These are phyloP conservation scores for Petunia axillaris DNA, from an alignment of 257 asterid genomes.

Conservation along the genomic window DNA sequence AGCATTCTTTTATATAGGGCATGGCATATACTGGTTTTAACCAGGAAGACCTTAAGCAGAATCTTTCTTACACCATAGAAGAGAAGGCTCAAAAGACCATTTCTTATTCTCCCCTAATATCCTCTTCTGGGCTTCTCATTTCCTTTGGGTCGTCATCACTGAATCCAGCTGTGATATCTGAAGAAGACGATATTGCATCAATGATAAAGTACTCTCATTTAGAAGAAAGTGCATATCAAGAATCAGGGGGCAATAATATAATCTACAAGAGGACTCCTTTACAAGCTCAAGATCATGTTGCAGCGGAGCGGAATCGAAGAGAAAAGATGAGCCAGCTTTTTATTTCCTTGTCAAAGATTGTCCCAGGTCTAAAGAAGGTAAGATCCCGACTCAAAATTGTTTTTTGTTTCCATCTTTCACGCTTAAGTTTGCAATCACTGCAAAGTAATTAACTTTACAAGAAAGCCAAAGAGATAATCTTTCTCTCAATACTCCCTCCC, in stretches of 20 bases:
- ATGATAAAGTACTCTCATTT: not conserved
- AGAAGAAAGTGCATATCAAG: constrained; percentile 6
- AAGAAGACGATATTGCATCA: not conserved
- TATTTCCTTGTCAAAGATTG: constrained; percentile 56
- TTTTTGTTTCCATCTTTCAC: too few species aligned
- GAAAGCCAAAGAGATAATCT: too few species aligned
- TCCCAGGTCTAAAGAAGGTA: constrained; percentile 76
- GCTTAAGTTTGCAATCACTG: too few species aligned
- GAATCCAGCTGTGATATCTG: not conserved
- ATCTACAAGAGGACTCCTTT: constrained; percentile 34
- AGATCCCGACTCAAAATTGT: not conserved
- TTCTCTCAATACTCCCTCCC: too few species aligned
- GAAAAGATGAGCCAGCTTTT: constrained; percentile 57
- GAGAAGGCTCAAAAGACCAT: not conserved
- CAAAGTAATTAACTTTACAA: too few species aligned
- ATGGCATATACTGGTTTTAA: constrained; percentile 13
- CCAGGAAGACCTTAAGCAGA: not conserved
- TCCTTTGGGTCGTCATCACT: not conserved
- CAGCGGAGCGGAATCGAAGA: constrained; percentile 67
- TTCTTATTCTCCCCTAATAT: not conserved
- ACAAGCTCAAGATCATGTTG: constrained; percentile 64
- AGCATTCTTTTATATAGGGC: not conserved
- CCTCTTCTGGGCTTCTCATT: constrained; percentile 8
- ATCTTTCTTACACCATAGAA: not conserved
- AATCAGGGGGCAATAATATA: not conserved